phyloP scores from a whole-genome alignment of 768 basidiomycete genomes.

The Crepidotus variabilis region DNA sequence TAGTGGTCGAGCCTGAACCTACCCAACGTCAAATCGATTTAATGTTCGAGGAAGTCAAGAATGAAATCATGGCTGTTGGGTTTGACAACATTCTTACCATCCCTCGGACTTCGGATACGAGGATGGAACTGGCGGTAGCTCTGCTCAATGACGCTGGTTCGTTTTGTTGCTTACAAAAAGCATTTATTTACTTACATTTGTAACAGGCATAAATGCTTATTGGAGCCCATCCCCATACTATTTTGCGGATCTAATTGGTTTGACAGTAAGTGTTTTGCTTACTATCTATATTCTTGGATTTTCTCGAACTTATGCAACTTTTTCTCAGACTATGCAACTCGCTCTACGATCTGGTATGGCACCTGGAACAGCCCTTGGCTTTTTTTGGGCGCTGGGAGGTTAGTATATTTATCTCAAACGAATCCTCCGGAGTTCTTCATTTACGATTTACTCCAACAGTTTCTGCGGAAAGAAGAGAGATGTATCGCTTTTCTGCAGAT shows the following conservation, averaged over 20 bases:
- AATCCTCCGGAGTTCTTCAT: neutral
- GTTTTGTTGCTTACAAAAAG: neutral
- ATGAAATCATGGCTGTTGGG: conserved; percentile 65
- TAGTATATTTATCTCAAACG: conserved; percentile 4
- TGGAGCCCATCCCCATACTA: conserved; percentile 57
- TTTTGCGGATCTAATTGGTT: conserved; percentile 60
- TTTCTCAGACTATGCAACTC: conserved; percentile 58
- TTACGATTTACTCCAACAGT: conserved; percentile 24
- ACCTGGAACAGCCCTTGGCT: conserved; percentile 64
- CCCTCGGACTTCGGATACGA: conserved; percentile 55
- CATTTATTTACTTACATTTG: neutral
- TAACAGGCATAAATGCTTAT: conserved; percentile 61
- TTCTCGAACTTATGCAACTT: conserved; percentile 4
- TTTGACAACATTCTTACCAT: conserved; percentile 65
- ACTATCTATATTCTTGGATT: neutral
- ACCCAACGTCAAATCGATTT: conserved; percentile 50
- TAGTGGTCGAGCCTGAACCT: conserved; percentile 54
- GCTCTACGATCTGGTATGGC: conserved; percentile 68
- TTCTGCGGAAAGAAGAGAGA: conserved; percentile 56
- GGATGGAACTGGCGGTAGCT: conserved; percentile 59
- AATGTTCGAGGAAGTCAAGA: conserved; percentile 71
- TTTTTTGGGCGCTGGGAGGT: conserved; percentile 73
- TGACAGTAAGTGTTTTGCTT: conserved; percentile 46
- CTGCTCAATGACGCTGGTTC: conserved; percentile 67
- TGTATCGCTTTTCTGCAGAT: conserved; percentile 67